Conservation (phyloP, 2,329 filamentous ascomycete species). For the Bipolaris sorokiniana region DNA sequence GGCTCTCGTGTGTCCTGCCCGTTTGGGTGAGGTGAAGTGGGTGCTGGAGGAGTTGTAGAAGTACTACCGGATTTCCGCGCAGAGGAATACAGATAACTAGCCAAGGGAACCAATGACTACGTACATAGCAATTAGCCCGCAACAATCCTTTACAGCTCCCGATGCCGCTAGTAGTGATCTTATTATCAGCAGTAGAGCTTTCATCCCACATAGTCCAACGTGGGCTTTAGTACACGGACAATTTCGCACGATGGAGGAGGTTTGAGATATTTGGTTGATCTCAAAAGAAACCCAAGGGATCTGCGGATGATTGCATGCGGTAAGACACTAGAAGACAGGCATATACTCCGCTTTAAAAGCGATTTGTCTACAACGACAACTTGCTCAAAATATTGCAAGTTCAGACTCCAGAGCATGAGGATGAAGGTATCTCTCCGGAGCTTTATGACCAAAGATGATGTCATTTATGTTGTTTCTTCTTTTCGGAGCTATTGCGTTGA, state of each 20-base stretch:
- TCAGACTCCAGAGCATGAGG: no score
- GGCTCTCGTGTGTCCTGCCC: not conserved
- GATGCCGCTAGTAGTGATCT: not conserved
- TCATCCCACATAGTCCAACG: no score
- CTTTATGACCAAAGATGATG: not conserved
- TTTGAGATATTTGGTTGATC: no score
- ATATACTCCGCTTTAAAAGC: no score
- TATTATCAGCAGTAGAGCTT: not conserved
- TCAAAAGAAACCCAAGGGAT: no score
- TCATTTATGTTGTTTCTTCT: not conserved
- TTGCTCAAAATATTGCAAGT: no score
- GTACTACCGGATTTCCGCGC: not conserved
- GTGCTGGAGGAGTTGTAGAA: not conserved
- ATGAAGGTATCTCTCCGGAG: no score
- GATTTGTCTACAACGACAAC: no score
- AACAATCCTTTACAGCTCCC: not conserved
- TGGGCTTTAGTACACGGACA: no score
- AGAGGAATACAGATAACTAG: not conserved
- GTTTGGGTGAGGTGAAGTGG: conserved; percentile 1
- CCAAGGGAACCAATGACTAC: not conserved
- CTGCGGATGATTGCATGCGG: no score
- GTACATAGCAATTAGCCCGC: not conserved
- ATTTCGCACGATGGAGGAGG: no score
- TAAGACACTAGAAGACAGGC: no score
- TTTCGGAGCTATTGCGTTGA: not conserved